Conservation (phyloP, 768 basidiomycete species). For the Trametes villosa region DNA sequence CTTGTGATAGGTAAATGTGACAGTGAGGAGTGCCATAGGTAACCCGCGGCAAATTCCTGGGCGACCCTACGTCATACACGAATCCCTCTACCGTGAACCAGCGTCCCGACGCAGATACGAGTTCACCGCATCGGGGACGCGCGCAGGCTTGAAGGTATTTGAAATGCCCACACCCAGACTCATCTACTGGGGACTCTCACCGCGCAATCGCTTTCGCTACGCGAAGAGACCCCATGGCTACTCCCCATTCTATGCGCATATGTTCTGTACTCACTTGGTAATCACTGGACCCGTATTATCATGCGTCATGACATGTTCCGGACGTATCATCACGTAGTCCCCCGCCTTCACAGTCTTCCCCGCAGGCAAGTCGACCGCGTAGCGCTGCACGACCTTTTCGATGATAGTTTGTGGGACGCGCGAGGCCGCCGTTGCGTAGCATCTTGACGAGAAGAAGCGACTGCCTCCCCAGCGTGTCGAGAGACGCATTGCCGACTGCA, state of each 20-base stretch:
- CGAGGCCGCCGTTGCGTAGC: conserved; percentile 39
- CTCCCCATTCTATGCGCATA: no score
- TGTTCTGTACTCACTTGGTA: conserved; percentile 70
- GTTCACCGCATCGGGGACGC: no score
- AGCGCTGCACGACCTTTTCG: conserved; percentile 97
- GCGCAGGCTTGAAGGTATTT: no score
- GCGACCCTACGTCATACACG: no score
- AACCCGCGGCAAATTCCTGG: no score
- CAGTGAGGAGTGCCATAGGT: not conserved
- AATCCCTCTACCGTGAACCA: no score
- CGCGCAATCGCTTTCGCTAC: no score
- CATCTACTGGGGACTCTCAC: no score
- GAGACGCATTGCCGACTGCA: conserved; percentile 10
- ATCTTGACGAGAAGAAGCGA: not conserved
- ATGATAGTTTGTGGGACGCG: conserved; percentile 82
- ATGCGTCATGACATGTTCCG: conserved; percentile 98
- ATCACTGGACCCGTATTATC: conserved; percentile 99
- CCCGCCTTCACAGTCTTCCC: conserved; percentile 87
- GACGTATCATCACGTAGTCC: conserved; percentile 99
- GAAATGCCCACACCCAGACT: no score
- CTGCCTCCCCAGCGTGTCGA: not conserved
- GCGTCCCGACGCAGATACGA: no score
- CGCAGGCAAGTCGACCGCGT: conserved; percentile 85
- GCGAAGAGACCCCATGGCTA: no score
- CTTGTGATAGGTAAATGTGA: not conserved